Evolutionary conservation across 495 filamentous ascomycete genomes (phyloP), one percentile per base, ranked within the genome.

Genomic region (Penicillium angulare): DNA sequence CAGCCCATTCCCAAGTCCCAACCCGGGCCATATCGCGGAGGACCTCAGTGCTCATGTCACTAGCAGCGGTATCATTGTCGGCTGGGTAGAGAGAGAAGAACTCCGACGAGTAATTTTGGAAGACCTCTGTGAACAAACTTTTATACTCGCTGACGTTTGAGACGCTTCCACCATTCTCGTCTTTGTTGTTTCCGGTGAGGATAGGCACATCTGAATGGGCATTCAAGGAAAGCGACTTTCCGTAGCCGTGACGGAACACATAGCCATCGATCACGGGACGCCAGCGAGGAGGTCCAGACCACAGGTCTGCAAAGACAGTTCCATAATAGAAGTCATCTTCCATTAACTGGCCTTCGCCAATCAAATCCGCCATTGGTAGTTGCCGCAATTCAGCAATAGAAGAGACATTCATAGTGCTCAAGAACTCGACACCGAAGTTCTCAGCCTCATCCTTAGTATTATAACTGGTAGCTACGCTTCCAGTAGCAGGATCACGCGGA

Each of bases 101-200:
- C 26, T 29, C 26, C 5, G 17, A 24, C 42, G 27, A 5, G 26
- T 29, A 5, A 10, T 10, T 10, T 47, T 35, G 2, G 18, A 32
- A 31, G 50, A 57, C 5, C 40, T 6, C 35, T 52, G n/a, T 17
- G 10, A 42, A 29, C 43, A 57, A 5, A 29, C 5, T 5, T 10
- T 29, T 29, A 10, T 29, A 29, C 10, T 29, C 17, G 48, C 33
- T 2, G 43, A 18, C 26, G 42, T 22, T 42, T 52, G 50, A 3
- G 17, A 24, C 6, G 43, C 35, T 2, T 43, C 42, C 49, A 12
- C 38, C 48, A 8, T 29, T 43, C 31, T 57, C 54, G 17, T 57
- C 43, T 48, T 52, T 49, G 43, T 57, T 57, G 49, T 57, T 57
- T 6, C 54, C 54, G 10, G 54, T 57, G 2, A 57, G 23, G 21